A percentile compares a stretch with the other conserved stretches of the same genome.
phyloP scores from a whole-genome alignment of 164 flowering plant species.

The Macadamia integrifolia region DNA sequence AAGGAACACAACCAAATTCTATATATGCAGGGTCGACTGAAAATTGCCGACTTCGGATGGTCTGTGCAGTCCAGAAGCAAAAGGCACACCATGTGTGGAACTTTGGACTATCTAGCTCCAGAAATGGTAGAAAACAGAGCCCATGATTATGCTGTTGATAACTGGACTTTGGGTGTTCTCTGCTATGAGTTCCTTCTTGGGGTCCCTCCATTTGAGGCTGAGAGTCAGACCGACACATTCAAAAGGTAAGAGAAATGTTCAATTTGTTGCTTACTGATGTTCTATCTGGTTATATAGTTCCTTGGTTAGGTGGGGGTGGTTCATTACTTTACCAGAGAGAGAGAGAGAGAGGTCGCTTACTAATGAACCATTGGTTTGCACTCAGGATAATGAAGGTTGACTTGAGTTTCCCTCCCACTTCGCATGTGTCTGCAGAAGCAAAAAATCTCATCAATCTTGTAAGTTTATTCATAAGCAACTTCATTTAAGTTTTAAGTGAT shows the following conservation, averaged over 20 bases:
- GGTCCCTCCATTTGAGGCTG: constrained; percentile 75
- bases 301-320: not conserved
- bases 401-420: constrained; percentile 50
- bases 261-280: no score
- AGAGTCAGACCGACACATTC: constrained; percentile 68
- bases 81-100: constrained; percentile 92
- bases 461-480: constrained; percentile 9
- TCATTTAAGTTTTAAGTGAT: not conserved
- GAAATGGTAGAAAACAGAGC: constrained; percentile 90
- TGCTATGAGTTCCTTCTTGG: constrained; percentile 95
- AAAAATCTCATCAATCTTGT: constrained; percentile 53
- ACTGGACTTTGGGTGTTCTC: constrained; percentile 91
- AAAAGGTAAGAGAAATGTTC: constrained; percentile 37
- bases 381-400: constrained; percentile 63
- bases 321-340: no score
- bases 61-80: constrained; percentile 80
- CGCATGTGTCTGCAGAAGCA: constrained; percentile 48
- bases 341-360: no score
- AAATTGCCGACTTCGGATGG: constrained; percentile 99
- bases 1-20: not conserved
- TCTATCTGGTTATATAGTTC: not conserved
- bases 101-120: constrained; percentile 90
- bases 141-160: constrained; percentile 86
- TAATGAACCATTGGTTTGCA: not conserved
- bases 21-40: constrained; percentile 64